Evolutionary conservation across 2,329 filamentous ascomycete genomes (phyloP), one percentile per base, ranked within the genome.

Genomic region (Apiospora aurea): DNA sequence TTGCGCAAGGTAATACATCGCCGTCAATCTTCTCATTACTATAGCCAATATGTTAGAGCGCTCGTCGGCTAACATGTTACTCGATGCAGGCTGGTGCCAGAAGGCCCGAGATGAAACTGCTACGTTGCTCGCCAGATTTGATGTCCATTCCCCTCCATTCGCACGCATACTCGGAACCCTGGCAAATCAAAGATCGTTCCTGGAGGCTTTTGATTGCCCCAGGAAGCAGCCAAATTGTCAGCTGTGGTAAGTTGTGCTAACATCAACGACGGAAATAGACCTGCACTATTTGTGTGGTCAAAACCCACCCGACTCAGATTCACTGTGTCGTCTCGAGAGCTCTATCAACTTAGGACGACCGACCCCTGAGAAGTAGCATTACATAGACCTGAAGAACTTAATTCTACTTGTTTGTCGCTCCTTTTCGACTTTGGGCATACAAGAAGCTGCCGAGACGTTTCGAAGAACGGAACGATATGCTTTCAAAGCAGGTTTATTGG

Each of bases 191-290:
- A 85, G 86, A 41, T 90, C 89, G 24, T 94, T 94, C 78, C 87
- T 85, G 72, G 88, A 93, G 79, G 89, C 88, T 13, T 94, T 94
- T 79, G 83, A 88, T 67, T 94, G 92, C 78, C 85, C 88, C 21
- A 83, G 83, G 2, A 92, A 90, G 82, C 86, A 93, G 78, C 91
- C 91, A 0, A 88, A 86, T 44, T 94, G 92, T 79, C 88, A 93
- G 81, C 81, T 94, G 72, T 94, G 92, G 91, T 94, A 51, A 75
- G 72, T 67, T 68, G 11, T 51, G 4, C 11, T 24, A 5, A n/a
- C 46, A 49, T 49, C 4, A n/a, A n/a, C 18, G 46, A 49, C 24
- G n/a, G 47, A 8, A 2, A 2, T 21, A 21, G 6, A 21, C 16
- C 46, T 21, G 46, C 46, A 47, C 16, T 21, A 11, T 11, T 51